phyloP scores from a whole-genome alignment of 345 rosid species.

The Eucalyptus guilfoylei region DNA sequence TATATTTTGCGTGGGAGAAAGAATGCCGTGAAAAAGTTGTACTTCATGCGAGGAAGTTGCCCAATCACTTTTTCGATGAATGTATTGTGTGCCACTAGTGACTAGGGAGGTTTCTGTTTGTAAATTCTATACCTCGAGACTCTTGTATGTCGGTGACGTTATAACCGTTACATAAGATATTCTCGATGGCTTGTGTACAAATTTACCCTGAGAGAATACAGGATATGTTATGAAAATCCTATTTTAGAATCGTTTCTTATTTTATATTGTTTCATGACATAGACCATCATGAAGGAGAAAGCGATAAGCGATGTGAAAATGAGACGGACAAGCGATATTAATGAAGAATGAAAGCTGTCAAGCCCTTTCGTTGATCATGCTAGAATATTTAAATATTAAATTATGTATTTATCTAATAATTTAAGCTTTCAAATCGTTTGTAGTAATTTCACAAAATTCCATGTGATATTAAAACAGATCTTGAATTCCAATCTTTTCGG shows the following conservation, averaged over 20 bases:
- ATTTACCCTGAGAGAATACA: neutral
- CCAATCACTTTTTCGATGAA: neutral
- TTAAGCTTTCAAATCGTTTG: rapidly evolving
- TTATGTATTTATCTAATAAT: too few relatives aligned
- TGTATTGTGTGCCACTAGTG: neutral
- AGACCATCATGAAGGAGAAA: neutral
- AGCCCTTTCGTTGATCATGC: rapidly evolving
- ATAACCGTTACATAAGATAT: neutral
- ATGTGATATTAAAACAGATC: too few relatives aligned
- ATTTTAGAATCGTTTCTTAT: neutral
- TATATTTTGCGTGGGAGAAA: neutral
- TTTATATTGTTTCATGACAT: neutral
- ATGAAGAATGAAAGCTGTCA: neutral
- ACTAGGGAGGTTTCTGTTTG: rapidly evolving
- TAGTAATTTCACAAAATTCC: too few relatives aligned
- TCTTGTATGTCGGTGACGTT: neutral
- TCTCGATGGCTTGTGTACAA: neutral
- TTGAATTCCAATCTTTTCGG: too few relatives aligned
- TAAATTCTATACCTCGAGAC: neutral
- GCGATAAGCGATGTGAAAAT: neutral
- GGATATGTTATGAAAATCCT: neutral
- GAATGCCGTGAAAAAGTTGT: neutral
- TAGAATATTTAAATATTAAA: too few relatives aligned
- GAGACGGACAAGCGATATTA: neutral
- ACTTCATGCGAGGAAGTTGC: neutral